Base-by-base conservation (phyloP, 306 rosid genomes). In the Luffa aegyptiaca region DNA sequence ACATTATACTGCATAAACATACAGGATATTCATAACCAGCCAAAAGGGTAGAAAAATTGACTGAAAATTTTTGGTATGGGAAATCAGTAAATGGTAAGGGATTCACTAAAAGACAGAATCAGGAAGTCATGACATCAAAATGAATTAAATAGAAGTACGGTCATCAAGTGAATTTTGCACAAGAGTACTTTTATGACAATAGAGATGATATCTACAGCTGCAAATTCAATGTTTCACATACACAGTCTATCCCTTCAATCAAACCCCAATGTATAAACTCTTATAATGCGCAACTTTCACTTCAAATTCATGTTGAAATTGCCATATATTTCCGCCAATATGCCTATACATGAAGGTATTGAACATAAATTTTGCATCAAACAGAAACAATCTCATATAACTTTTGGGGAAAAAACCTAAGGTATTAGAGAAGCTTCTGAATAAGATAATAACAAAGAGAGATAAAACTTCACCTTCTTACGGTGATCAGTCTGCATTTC, bases 401-500 rank as follows among this genome's bases (percentile, higher is more conserved):
- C 35, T 46, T 11, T 69, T 39, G 37, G 13, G 45, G n/a, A 26
- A 68, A 59, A 6, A 9, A 14, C 17, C 2, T 4, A 8, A 39
- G 44, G 20, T 55, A 31, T 41, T 58, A 58, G 36, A 62, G 83
- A 71, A 79, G 51, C 17, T 11, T 42, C 6, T 58, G 16, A 45
- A 16, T 78, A 56, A 11, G 66, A 82, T 78, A 51, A 65, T 8
- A 56, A 74, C 35, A 57, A 82, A 20, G 44, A 73, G n/a, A 73
- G 20, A 48, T 21, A 9, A 10, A 68, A n/a, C 14, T 68, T 74
- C 82, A 92, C 98, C 98, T 92, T 92, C 80, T 89, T 92, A 20
- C 91, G 87, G 53, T 90, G 94, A 84, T 91, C 90, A 66, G 85
- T 91, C 89, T 87, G 92, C 97, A 94, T 94, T 89, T 66, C 87